Conservation (phyloP, 2,329 filamentous ascomycete genomes). For the Calonectria pseudoreteaudii region DNA sequence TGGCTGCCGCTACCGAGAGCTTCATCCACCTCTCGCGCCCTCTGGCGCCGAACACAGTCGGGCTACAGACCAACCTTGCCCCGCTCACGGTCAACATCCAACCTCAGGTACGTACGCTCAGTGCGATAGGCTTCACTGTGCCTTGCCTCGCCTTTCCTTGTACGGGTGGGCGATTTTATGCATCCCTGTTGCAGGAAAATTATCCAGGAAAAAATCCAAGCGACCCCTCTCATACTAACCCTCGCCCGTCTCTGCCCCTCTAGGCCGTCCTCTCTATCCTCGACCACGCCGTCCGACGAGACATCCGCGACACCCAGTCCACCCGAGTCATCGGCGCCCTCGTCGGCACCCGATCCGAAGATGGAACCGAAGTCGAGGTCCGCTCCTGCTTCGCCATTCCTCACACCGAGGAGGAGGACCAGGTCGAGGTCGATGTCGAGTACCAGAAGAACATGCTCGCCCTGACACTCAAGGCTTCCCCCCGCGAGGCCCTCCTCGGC, state of each 20-base stretch:
- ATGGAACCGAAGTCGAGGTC: constrained; percentile 96
- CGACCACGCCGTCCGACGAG: constrained; percentile 94
- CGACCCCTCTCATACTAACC: constrained; percentile 23
- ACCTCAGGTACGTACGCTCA: constrained; percentile 78
- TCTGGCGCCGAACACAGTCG: constrained; percentile 83
- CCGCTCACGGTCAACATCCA: constrained; percentile 95
- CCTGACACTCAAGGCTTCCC: constrained; percentile 92
- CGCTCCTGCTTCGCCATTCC: constrained; percentile 97
- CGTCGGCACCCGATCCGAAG: constrained; percentile 91
- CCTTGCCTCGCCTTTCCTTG: background rate
- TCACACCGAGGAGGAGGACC: constrained; percentile 97
- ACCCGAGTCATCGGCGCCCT: constrained; percentile 97
- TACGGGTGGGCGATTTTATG: constrained; percentile 7
- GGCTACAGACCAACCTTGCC: constrained; percentile 86
- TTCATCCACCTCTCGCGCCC: constrained; percentile 97
- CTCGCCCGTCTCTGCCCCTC: constrained; percentile 1
- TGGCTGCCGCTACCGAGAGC: constrained; percentile 83
- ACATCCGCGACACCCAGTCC: constrained; percentile 80
- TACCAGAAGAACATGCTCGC: constrained; percentile 99
- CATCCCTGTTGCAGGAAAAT: background rate
- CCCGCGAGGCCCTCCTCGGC: constrained; percentile 92
- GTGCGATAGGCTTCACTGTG: constrained; percentile 3
- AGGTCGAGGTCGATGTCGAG: constrained; percentile 99
- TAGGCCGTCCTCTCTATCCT: constrained; percentile 81
- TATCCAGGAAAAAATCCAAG: background rate